phyloP scores from a whole-genome alignment of 2,329 filamentous ascomycete genomes.

The Calonectria honghensis region DNA sequence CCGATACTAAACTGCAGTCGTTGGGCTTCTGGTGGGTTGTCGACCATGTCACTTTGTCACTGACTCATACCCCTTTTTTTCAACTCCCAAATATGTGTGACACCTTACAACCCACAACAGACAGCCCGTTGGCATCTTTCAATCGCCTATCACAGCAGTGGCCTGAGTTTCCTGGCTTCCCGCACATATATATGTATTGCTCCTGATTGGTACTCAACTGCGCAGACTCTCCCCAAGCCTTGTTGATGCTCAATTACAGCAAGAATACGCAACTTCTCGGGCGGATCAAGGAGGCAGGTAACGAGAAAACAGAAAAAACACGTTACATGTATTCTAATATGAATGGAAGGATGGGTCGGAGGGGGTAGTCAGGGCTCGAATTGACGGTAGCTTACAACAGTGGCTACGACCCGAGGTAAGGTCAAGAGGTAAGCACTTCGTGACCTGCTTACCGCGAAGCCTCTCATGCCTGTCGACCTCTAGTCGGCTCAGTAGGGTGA shows the following conservation, averaged over 20 bases:
- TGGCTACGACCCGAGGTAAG: constrained; percentile 65
- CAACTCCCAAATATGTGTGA: constrained; percentile 49
- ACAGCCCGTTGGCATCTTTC: constrained; percentile 6
- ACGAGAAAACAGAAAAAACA: constrained; percentile 38
- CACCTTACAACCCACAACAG: constrained; percentile 38
- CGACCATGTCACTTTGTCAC: constrained; percentile 46
- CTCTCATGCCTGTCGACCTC: constrained; percentile 43
- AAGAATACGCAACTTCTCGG: constrained; percentile 24
- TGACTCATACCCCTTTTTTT: constrained; percentile 46
- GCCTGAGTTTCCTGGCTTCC: constrained; percentile 17
- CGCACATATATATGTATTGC: constrained; percentile 6
- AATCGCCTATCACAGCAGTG: constrained; percentile 2
- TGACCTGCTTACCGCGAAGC: constrained; percentile 59
- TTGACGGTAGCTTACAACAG: constrained; percentile 44
- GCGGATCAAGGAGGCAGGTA: constrained; percentile 52
- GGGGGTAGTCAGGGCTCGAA: constrained; percentile 42
- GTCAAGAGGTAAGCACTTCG: constrained; percentile 72
- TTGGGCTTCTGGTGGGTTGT: constrained; percentile 53
- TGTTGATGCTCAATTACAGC: constrained; percentile 31
- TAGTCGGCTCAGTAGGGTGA: constrained; percentile 45
- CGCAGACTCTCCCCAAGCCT: constrained; percentile 25
- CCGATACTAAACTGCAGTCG: constrained; percentile 69
- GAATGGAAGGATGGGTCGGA: constrained; percentile 46
- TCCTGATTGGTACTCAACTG: constrained; percentile 29
- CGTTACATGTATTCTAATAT: constrained; percentile 56